Base-by-base conservation (phyloP, 129 eudicot genomes). In the Lactuca saligna region DNA sequence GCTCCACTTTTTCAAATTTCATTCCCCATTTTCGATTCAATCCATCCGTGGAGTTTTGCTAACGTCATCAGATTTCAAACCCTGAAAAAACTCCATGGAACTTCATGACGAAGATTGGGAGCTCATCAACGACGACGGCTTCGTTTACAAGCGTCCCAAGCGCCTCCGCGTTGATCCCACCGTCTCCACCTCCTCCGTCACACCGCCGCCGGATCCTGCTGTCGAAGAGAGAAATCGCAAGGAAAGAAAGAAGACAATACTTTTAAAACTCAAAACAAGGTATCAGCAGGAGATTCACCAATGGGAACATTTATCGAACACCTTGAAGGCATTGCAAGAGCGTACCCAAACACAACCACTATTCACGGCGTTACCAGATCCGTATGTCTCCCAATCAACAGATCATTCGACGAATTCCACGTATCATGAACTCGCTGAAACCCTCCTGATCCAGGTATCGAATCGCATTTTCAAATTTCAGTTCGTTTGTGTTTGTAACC, bases 291-390 rank as follows among this genome's bases (percentile, higher is more conserved):
- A 89, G 70, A 79, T 86, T 54, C 32, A 10, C 32, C 77, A 63
- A 31, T 89, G 96, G 96, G 93, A 83, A 58, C 81, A 59, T 74
- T 63, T 89, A 54, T 83, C 86, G 70, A 89, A 81, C 87, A 82
- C 81, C 73, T 84, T 89, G 80, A 65, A 61, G 78, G 72, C 73
- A 2, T 66, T 82, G 78, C 74, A 74, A 56, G 50, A 75, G 3
- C 85, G 69, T 12, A 66, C 80, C 32, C 33, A 10, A 68, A 54
- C 37, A 10, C 72, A 54, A 16, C 63, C 63, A 68, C 54, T 34
- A 38, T 63, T 53, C 10, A 17, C 37, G 16, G 39, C 7, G 32
- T 44, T 12, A 6, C 32, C 63, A 41, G 54, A 15, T 54, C 70
- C 33, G 54, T 4, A 41, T 2, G 41, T 38, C 12, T 12, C 20